Conservation (phyloP, 192 early-diverging fungal genomes). For the Obelidium mucronatum region DNA sequence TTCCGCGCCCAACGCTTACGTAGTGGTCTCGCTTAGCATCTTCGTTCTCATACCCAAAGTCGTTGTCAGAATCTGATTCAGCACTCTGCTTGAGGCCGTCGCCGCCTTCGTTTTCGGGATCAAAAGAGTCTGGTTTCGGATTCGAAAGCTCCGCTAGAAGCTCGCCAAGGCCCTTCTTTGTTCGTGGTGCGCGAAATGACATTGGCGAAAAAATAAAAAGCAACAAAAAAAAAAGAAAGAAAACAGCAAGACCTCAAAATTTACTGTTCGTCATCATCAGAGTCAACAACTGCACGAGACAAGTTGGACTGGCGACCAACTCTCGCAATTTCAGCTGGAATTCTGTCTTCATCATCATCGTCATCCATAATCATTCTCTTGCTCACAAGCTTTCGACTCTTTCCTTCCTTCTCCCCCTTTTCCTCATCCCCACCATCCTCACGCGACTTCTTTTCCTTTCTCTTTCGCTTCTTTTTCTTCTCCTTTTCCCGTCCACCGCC, state of each 20-base stretch:
- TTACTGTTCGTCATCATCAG: slow-evolving; percentile 25
- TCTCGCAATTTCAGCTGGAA: not conserved
- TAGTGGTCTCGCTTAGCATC: slow-evolving; percentile 46
- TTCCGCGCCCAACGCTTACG: slow-evolving; percentile 45
- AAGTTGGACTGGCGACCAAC: slow-evolving; percentile 17
- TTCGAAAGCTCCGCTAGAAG: slow-evolving; percentile 47
- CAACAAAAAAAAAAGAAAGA: slow-evolving; percentile 13
- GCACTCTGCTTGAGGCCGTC: slow-evolving; percentile 29
- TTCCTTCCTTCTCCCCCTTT: not conserved
- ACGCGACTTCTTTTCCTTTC: slow-evolving; percentile 27
- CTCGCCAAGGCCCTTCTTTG: slow-evolving; percentile 47
- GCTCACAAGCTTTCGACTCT: not conserved
- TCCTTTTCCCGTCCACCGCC: slow-evolving; percentile 21
- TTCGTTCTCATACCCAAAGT: slow-evolving; percentile 19
- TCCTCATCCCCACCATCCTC: slow-evolving; percentile 14
- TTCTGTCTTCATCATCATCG: slow-evolving; percentile 3
- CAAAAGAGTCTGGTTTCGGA: slow-evolving; percentile 45
- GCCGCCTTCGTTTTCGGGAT: slow-evolving; percentile 43
- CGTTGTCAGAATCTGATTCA: slow-evolving; percentile 34
- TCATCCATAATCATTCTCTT: not conserved
- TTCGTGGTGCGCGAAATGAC: not conserved
- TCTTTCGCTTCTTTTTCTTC: slow-evolving; percentile 16
- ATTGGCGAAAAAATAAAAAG: not conserved
- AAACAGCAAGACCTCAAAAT: not conserved
- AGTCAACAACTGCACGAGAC: slow-evolving; percentile 30